Percentiles rank a stretch among this genome's conserved stretches.
Evolutionary conservation across 108 stramenopile species (phyloP).

Genomic region (Cyclostephanos invisitatus): DNA sequence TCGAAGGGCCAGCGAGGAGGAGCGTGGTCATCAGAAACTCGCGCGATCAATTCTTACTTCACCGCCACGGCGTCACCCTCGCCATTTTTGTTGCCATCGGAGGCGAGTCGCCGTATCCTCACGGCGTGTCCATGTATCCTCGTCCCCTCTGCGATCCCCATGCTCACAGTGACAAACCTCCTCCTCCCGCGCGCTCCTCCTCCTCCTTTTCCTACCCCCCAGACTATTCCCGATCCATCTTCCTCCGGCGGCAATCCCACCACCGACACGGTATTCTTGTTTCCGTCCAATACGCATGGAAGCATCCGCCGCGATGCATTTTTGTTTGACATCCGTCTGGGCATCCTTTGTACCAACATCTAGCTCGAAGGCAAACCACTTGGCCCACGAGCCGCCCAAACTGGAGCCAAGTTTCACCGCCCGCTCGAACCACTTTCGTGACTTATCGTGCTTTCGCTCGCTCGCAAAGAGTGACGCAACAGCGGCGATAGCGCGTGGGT

Average conservation of each 20-base stretch:
- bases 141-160: conserved; percentile 77
- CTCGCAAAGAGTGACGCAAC: conserved; percentile 93
- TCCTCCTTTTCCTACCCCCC: too few relatives aligned
- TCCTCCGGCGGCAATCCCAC: conserved; percentile 48
- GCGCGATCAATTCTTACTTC: conserved; percentile 38
- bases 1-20: too few relatives aligned
- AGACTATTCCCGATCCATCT: too few relatives aligned
- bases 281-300: conserved; percentile 64
- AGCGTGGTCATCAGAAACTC: conserved; percentile 77
- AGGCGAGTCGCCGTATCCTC: conserved; percentile 65
- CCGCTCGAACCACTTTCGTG: conserved; percentile 96
- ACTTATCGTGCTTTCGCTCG: conserved; percentile 90
- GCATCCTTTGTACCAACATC: conserved; percentile 68
- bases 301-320: conserved; percentile 83
- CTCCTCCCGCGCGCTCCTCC: too few relatives aligned
- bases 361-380: conserved; percentile 88
- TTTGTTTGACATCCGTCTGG: conserved; percentile 64
- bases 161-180: conserved; percentile 69
- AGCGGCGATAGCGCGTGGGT: conserved; percentile 87
- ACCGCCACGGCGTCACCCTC: too few relatives aligned
- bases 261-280: conserved; percentile 86
- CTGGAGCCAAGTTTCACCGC: conserved; percentile 87
- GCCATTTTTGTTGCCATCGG: conserved; percentile 2
- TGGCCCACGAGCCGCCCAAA: conserved; percentile 93
- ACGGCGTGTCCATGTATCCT: conserved; percentile 64